Evolutionary conservation across 2,329 filamentous ascomycete genomes (phyloP).

Genomic region (Scopulariopsis brevicaulis): DNA sequence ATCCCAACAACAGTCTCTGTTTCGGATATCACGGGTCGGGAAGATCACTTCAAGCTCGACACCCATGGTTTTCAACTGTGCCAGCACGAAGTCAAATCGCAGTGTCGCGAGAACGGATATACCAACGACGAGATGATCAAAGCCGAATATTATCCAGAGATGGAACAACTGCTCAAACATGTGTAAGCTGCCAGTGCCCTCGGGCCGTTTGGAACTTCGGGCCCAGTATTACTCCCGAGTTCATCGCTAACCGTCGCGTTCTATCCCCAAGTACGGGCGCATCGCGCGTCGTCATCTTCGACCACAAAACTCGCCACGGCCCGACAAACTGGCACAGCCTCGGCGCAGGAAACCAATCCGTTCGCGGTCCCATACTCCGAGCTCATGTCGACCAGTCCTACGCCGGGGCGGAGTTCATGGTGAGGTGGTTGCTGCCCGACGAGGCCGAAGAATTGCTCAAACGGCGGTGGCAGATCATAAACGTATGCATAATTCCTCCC

Average conservation of each 20-base stretch:
- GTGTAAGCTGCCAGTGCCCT: constrained; percentile 11
- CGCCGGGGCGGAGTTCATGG: constrained; percentile 19
- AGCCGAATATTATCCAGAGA: constrained; percentile 59
- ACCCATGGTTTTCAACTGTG: constrained; percentile 27
- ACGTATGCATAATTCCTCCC: constrained; percentile 18
- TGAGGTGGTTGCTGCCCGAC: constrained; percentile 29
- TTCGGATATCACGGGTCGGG: constrained; percentile 25
- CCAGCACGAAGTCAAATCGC: constrained; percentile 13
- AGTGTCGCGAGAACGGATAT: constrained; percentile 17
- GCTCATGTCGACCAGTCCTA: constrained; percentile 41
- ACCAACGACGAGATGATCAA: constrained; percentile 48
- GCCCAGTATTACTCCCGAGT: neutral
- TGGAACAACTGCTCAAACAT: constrained; percentile 52
- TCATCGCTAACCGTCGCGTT: neutral
- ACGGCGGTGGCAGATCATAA: constrained; percentile 40
- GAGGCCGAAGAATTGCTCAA: constrained; percentile 23
- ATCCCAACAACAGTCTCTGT: constrained; percentile 8
- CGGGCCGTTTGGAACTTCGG: neutral
- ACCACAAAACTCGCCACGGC: constrained; percentile 55
- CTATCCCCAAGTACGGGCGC: constrained; percentile 38
- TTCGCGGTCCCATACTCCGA: constrained; percentile 30
- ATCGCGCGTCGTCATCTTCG: constrained; percentile 53
- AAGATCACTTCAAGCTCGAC: constrained; percentile 26
- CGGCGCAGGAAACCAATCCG: constrained; percentile 46
- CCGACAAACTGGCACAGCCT: constrained; percentile 51